Evolutionary conservation across 78 protist genomes (phyloP).

Genomic region (Protostelium mycophagum): DNA sequence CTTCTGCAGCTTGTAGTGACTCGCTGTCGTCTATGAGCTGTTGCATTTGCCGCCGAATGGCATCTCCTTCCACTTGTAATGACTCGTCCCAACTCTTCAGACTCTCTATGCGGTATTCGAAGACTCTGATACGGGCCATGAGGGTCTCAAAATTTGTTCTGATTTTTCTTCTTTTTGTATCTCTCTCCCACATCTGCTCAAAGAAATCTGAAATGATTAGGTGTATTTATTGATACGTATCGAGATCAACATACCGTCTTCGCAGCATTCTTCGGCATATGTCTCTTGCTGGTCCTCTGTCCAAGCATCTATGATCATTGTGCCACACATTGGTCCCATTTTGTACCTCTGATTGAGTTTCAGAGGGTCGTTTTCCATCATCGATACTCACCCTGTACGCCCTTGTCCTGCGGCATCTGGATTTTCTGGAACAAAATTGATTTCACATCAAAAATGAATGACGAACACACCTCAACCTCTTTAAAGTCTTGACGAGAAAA

Average conservation of each 20-base stretch:
- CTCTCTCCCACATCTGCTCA: not conserved
- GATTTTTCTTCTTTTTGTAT: not conserved
- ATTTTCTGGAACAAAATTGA: not conserved
- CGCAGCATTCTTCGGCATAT: not conserved
- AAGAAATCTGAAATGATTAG: not conserved
- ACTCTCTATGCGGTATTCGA: not conserved
- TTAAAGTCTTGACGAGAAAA: not conserved
- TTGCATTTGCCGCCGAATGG: not conserved
- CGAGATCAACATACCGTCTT: not conserved
- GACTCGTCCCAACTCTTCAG: not conserved
- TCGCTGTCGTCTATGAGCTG: not conserved
- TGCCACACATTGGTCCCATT: not conserved
- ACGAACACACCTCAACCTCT: not conserved
- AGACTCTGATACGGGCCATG: not conserved
- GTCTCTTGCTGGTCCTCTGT: not conserved
- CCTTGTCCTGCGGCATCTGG: not conserved
- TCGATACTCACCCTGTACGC: no score
- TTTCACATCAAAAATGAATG: not conserved
- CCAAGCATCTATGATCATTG: not conserved
- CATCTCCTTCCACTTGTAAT: not conserved
- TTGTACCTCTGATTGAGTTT: not conserved
- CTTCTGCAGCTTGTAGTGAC: not conserved
- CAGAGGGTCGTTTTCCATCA: not conserved
- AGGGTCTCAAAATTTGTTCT: not conserved
- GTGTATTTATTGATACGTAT: not conserved